phyloP scores from a whole-genome alignment of 306 rosid species.

The Chamaecrista fasciculata region DNA sequence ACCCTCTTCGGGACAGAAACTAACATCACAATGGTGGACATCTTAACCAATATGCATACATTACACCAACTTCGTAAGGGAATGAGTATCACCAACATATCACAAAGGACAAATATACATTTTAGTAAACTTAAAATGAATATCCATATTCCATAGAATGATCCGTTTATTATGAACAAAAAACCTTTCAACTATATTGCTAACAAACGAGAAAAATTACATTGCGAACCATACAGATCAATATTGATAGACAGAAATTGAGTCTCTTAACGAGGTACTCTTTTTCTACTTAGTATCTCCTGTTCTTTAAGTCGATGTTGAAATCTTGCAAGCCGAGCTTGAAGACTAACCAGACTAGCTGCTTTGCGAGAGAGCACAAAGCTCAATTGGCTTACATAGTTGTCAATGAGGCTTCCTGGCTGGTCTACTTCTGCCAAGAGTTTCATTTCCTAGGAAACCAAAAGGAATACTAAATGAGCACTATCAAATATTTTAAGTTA shows the following conservation, averaged over 20 bases:
- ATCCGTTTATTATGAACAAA: slow-evolving; percentile 25
- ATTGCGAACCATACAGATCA: slow-evolving; percentile 27
- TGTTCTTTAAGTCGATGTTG: slow-evolving; percentile 95
- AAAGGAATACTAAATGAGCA: slow-evolving; percentile 14
- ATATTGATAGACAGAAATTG: slow-evolving; percentile 27
- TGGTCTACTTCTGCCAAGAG: slow-evolving; percentile 93
- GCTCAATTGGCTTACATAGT: slow-evolving; percentile 88
- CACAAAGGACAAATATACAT: slow-evolving; percentile 37
- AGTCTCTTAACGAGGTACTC: slow-evolving; percentile 67
- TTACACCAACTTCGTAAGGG: slow-evolving; percentile 25
- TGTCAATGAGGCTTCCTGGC: slow-evolving; percentile 93
- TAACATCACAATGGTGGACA: neutral
- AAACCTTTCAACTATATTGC: slow-evolving; percentile 37
- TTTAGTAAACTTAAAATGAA: slow-evolving; percentile 30
- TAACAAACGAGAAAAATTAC: slow-evolving; percentile 33
- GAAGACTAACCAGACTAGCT: slow-evolving; percentile 92
- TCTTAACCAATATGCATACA: slow-evolving; percentile 19
- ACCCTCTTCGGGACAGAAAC: neutral
- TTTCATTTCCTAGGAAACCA: slow-evolving; percentile 83
- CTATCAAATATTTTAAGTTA: neutral
- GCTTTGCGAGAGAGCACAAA: slow-evolving; percentile 96
- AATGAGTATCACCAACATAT: slow-evolving; percentile 25
- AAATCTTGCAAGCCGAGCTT: slow-evolving; percentile 96
- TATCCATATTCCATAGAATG: slow-evolving; percentile 36
- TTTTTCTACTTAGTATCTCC: slow-evolving; percentile 85